phyloP scores from a whole-genome alignment of 2,329 filamentous ascomycete species.

The Fusarium sp. region DNA sequence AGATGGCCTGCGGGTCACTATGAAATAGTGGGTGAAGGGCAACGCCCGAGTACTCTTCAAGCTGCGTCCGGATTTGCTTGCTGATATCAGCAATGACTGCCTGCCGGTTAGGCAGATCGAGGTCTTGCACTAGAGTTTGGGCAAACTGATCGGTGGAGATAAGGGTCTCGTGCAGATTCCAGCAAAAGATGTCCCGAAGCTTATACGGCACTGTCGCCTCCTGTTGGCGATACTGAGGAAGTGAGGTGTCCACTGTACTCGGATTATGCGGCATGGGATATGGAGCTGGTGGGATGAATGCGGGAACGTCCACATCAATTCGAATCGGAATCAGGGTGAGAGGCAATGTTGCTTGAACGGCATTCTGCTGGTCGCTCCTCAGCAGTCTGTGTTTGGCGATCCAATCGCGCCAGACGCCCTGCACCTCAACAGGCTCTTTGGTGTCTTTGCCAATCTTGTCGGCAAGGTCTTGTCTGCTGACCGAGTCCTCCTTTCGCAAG shows the following conservation, averaged over 20 bases:
- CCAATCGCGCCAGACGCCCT: slow-evolving; percentile 95
- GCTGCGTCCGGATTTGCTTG: slow-evolving; percentile 91
- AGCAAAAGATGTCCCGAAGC: slow-evolving; percentile 93
- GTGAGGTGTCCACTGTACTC: slow-evolving; percentile 71
- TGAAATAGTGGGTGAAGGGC: slow-evolving; percentile 94
- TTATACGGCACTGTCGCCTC: slow-evolving; percentile 86
- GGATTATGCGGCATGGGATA: slow-evolving; percentile 69
- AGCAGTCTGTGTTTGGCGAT: slow-evolving; percentile 76
- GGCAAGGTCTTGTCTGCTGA: slow-evolving; percentile 68
- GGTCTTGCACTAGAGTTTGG: slow-evolving; percentile 86
- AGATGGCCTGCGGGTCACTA: slow-evolving; percentile 53
- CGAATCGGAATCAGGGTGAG: slow-evolving; percentile 94
- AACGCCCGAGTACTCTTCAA: slow-evolving; percentile 95
- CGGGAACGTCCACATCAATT: slow-evolving; percentile 90
- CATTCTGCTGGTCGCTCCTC: slow-evolving; percentile 68
- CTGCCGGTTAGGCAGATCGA: slow-evolving; percentile 84
- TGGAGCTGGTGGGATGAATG: slow-evolving; percentile 74
- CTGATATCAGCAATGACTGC: slow-evolving; percentile 82
- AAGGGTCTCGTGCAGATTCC: slow-evolving; percentile 95
- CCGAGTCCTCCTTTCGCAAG: slow-evolving; percentile 77
- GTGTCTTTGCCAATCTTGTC: slow-evolving; percentile 89
- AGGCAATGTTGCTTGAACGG: slow-evolving; percentile 78
- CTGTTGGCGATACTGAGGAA: slow-evolving; percentile 81
- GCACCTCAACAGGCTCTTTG: slow-evolving; percentile 78
- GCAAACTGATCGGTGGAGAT: slow-evolving; percentile 97